A percentile compares a stretch with the other conserved stretches of the same genome.
Conservation (phyloP, 352 stramenopile species). For the Phytopythium oedochilum region DNA sequence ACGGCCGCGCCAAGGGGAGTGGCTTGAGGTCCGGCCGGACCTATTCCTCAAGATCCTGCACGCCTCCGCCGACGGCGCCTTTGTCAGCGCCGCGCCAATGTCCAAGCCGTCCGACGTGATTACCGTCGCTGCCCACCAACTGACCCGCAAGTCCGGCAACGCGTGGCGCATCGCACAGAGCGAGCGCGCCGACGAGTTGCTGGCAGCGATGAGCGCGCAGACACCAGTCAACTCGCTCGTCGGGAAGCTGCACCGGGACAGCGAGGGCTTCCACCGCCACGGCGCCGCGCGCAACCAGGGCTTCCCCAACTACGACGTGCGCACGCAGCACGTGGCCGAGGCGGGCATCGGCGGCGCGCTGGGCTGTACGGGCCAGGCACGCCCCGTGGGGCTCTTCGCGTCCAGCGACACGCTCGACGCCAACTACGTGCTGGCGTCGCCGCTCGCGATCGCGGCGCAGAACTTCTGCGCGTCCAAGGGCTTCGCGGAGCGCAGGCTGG, state of each 20-base stretch:
- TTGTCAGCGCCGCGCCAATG: constrained; percentile 16
- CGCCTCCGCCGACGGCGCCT: constrained; percentile 24
- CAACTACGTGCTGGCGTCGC: constrained; percentile 65
- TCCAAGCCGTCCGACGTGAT: constrained; percentile 15
- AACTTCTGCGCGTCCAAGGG: constrained; percentile 46
- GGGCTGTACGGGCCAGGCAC: neutral
- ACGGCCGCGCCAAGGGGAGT: constrained; percentile 37
- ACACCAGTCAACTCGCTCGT: constrained; percentile 2
- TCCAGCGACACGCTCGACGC: constrained; percentile 55
- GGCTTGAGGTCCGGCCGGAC: constrained; percentile 43
- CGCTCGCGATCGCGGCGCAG: constrained; percentile 36
- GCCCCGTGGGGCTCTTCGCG: constrained; percentile 42
- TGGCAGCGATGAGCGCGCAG: constrained; percentile 2
- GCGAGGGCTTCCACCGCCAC: constrained; percentile 45
- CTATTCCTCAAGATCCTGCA: constrained; percentile 42
- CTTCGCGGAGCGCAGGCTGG: constrained; percentile 20
- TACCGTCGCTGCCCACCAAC: constrained; percentile 17
- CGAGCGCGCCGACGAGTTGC: constrained; percentile 2
- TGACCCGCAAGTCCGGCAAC: constrained; percentile 31
- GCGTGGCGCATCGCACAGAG: constrained; percentile 30
- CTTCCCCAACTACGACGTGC: constrained; percentile 51
- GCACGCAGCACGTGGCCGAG: constrained; percentile 11
- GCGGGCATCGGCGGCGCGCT: neutral
- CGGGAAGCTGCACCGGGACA: constrained; percentile 51
- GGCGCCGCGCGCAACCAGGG: constrained; percentile 44